These are phyloP conservation scores for Cadophora sp. DNA, from an alignment of 2,329 filamentous ascomycete species.

Conservation along the genomic window DNA sequence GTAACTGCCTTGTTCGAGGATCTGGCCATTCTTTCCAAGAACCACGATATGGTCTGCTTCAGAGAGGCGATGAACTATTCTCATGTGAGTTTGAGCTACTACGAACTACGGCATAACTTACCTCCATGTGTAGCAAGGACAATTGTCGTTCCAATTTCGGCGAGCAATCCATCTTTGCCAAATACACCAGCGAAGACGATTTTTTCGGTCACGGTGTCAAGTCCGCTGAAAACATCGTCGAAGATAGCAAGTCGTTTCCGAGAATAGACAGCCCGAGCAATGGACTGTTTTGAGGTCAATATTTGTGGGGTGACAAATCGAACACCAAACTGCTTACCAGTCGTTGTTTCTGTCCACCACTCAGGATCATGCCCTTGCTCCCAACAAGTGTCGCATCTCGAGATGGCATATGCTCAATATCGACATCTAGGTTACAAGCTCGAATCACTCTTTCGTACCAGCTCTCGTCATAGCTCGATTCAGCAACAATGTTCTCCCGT, in stretches of 20 bases:
- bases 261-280: conserved; percentile 60
- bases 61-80: conserved; percentile 18
- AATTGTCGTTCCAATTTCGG: conserved; percentile 44
- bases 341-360: conserved; percentile 39
- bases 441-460: conserved; percentile 71
- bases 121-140: conserved; percentile 47
- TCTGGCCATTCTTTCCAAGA: conserved; percentile 42
- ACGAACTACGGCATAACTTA: neutral
- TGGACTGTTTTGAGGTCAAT: conserved; percentile 48
- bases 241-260: conserved; percentile 37
- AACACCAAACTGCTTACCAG: conserved; percentile 15
- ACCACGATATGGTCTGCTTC: conserved; percentile 42
- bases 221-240: conserved; percentile 43
- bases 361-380: conserved; percentile 42
- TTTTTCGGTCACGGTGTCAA: conserved; percentile 39
- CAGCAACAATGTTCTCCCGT: conserved; percentile 49
- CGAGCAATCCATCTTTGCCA: conserved; percentile 32
- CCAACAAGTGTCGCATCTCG: conserved; percentile 40
- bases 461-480: conserved; percentile 33
- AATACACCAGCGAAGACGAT: conserved; percentile 36
- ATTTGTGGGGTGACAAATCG: neutral
- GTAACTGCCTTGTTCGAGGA: conserved; percentile 44
- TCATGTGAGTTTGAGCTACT: neutral
- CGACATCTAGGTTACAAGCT: conserved; percentile 66
- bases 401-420: conserved; percentile 50